Percentiles rank a stretch among this genome's conserved stretches.
phyloP scores from a whole-genome alignment of 257 asterid genomes.

The Ehretia macrophylla region DNA sequence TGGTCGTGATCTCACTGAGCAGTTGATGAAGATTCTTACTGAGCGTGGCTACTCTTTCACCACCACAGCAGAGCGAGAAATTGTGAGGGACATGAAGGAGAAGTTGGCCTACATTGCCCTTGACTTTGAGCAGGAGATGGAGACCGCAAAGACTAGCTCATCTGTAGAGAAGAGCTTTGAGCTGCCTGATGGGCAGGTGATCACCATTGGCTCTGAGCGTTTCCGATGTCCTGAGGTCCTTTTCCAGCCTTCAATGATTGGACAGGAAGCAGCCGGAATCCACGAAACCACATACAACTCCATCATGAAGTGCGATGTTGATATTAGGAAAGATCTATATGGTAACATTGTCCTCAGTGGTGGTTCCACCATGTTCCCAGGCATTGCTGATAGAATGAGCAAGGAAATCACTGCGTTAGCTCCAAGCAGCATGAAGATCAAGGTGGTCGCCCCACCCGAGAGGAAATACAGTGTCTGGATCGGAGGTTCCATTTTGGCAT shows the following conservation, averaged over 20 bases:
- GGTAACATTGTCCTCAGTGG: constrained; percentile 47
- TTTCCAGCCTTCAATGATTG: constrained; percentile 45
- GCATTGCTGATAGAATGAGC: constrained; percentile 43
- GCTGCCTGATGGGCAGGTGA: constrained; percentile 45
- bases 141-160: constrained; percentile 38
- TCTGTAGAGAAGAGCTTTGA: constrained; percentile 40
- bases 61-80: constrained; percentile 44
- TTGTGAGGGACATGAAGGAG: constrained; percentile 44
- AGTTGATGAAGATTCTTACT: constrained; percentile 34
- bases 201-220: constrained; percentile 40
- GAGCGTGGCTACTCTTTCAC: constrained; percentile 44
- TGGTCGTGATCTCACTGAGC: constrained; percentile 44
- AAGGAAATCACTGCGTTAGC: constrained; percentile 43
- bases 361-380: constrained; percentile 43
- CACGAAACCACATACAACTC: constrained; percentile 46
- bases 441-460: constrained; percentile 44
- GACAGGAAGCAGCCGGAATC: constrained; percentile 45
- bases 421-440: constrained; percentile 50
- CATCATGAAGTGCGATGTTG: constrained; percentile 46
- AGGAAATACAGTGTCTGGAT: constrained; percentile 49
- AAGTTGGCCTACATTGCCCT: constrained; percentile 41
- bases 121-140: constrained; percentile 38
- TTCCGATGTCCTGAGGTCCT: constrained; percentile 50
- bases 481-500: constrained; percentile 44
- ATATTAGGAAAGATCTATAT: constrained; percentile 42